Conservation (phyloP, 305 asterid species). For the Nicotiana rustica region DNA sequence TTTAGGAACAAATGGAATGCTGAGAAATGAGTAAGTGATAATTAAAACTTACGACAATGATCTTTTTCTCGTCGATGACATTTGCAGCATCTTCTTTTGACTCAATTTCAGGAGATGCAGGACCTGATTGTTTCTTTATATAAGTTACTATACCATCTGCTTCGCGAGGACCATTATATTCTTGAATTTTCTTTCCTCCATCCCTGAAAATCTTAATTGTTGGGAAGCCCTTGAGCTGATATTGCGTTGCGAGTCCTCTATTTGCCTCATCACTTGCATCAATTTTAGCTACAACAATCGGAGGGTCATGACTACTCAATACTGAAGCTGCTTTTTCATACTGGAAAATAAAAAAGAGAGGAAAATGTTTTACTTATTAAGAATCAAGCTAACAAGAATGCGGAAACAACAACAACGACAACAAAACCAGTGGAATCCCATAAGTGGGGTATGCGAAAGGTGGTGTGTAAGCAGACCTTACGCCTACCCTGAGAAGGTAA, state of each 20-base stretch:
- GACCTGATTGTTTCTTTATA: constrained; percentile 85
- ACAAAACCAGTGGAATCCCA: neutral
- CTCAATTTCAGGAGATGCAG: constrained; percentile 76
- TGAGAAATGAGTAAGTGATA: neutral
- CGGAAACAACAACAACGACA: no score
- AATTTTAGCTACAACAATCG: constrained; percentile 77
- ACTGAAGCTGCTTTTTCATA: constrained; percentile 80
- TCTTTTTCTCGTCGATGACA: constrained; percentile 60
- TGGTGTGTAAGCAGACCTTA: no score
- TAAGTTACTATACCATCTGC: constrained; percentile 74
- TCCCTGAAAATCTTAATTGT: constrained; percentile 77
- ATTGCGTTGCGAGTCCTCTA: constrained; percentile 60
- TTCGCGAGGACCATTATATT: constrained; percentile 86
- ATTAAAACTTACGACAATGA: constrained; percentile 57
- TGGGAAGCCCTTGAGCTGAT: constrained; percentile 72
- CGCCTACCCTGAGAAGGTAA: no score
- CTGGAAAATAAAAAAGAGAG: constrained; percentile 40
- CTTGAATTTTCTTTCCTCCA: constrained; percentile 71
- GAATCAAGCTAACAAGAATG: neutral
- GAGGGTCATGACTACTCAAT: constrained; percentile 80
- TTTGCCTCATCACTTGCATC: constrained; percentile 71
- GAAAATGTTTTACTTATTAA: neutral
- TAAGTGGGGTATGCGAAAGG: no score
- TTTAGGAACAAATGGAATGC: neutral
- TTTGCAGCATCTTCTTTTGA: constrained; percentile 63